Evolutionary conservation across 2,329 filamentous ascomycete species (phyloP), one percentile per base, ranked within the genome.

Genomic region (Apiospora malaysiana): DNA sequence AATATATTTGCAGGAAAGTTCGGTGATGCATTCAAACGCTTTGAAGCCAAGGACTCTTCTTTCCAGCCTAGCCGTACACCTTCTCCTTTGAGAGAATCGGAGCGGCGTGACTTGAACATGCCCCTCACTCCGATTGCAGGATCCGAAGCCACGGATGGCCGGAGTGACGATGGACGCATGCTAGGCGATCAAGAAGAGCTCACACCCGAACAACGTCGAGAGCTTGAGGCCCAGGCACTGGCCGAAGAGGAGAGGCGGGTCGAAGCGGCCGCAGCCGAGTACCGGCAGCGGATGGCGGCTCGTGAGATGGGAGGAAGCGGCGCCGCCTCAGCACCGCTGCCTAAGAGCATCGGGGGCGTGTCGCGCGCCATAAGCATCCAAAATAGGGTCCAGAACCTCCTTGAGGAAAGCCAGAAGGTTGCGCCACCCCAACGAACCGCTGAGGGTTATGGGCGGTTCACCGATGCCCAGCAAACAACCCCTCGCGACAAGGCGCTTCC

Each of bases 181-280:
- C 83, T 89, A 18, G 89, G 91, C 37, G 90, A 93, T 68, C 87
- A 87, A 0, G 91, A 94, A 72, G 90, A 93, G 69, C 82, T 97
- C 78, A 91, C 94, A 0, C 94, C 95, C 0, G 95, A 98, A 80
- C 93, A 96, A 85, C 91, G 94, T 68, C 92, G 96, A 43, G 96
- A 99, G 79, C 86, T 97, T 21, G 96, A 99, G 81, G 91, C 95
- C 25, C 86, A 91, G 69, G 90, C 91, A 70, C 86, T 98, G 1
- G 92, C 91, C 23, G 91, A 96, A 78, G 96, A 99, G 83, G 96
- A 99, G 81, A 92, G 91, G 77, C 90, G 96, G 3, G 96, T 99
- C 1, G 94, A 94, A 66, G 92, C 92, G 25, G 96, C 95, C 0
- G 94, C 94, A 23, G 94, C 93, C 1, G 95, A 97, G 81, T 97